phyloP scores from a whole-genome alignment of 108 stramenopile species.

The Nitzschia sp. region DNA sequence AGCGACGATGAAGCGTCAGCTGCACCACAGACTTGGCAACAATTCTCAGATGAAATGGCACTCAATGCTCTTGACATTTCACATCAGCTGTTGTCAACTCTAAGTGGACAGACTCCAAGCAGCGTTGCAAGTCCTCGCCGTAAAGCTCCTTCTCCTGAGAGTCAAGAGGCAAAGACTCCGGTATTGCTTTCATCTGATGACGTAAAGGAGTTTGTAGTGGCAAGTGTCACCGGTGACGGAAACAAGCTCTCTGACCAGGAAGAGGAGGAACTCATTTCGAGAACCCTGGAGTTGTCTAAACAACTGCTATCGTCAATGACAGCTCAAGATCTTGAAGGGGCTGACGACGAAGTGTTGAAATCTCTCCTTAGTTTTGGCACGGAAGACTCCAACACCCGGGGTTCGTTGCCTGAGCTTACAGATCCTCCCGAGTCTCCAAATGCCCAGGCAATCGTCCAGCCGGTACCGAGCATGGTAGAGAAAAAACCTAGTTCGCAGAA shows the following conservation, averaged over 20 bases:
- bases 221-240: neutral
- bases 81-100: neutral
- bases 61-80: neutral
- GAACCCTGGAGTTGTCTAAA: slow-evolving; percentile 37
- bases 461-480: neutral
- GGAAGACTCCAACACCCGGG: neutral
- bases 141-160: neutral
- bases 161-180: neutral
- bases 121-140: too few relatives aligned
- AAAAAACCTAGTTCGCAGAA: too few relatives aligned
- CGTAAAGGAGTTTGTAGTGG: neutral
- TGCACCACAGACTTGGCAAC: neutral
- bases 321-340: slow-evolving; percentile 20
- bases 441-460: neutral
- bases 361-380: slow-evolving; percentile 13
- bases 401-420: neutral
- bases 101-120: too few relatives aligned
- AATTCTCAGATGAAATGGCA: neutral
- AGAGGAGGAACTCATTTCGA: slow-evolving; percentile 25
- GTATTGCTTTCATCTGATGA: neutral
- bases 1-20: neutral
- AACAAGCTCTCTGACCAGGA: slow-evolving; percentile 16
- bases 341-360: slow-evolving; percentile 16
- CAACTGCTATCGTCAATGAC: slow-evolving; percentile 29
- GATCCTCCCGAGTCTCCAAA: neutral